Conservation (phyloP, 2,329 filamentous ascomycete genomes). For the Cordyceps javanica region DNA sequence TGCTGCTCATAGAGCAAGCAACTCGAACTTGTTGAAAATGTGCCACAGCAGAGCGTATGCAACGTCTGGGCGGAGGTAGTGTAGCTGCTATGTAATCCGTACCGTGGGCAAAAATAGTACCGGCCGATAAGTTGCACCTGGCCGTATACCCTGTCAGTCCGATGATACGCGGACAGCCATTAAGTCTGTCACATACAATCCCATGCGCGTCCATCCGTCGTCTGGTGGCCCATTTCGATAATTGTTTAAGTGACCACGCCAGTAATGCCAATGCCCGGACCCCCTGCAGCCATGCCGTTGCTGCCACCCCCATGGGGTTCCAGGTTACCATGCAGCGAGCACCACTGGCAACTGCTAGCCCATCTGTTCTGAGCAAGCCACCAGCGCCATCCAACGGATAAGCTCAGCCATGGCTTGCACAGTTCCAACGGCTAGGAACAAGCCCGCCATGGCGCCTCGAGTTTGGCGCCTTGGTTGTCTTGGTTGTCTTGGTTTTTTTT, state of each 20-base stretch:
- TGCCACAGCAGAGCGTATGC: background rate
- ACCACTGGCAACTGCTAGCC: background rate
- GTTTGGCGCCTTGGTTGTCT: background rate
- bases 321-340: conserved; percentile 3
- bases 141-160: background rate
- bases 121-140: background rate
- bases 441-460: conserved; percentile 7
- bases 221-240: background rate
- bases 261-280: conserved; percentile 1
- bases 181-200: background rate
- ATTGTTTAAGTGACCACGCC: background rate
- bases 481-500: background rate
- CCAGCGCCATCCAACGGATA: conserved; percentile 12
- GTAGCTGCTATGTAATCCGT: no score
- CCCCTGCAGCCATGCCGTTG: background rate
- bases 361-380: conserved; percentile 10
- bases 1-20: background rate
- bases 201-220: background rate
- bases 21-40: background rate
- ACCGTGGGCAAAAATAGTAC: background rate
- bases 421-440: conserved; percentile 10
- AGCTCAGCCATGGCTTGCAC: conserved; percentile 13
- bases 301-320: conserved; percentile 12
- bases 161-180: background rate
- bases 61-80: background rate